A percentile compares a stretch with the other conserved stretches of the same genome.
Evolutionary conservation across 768 basidiomycete species (phyloP).

Genomic region (Russula brevipes): DNA sequence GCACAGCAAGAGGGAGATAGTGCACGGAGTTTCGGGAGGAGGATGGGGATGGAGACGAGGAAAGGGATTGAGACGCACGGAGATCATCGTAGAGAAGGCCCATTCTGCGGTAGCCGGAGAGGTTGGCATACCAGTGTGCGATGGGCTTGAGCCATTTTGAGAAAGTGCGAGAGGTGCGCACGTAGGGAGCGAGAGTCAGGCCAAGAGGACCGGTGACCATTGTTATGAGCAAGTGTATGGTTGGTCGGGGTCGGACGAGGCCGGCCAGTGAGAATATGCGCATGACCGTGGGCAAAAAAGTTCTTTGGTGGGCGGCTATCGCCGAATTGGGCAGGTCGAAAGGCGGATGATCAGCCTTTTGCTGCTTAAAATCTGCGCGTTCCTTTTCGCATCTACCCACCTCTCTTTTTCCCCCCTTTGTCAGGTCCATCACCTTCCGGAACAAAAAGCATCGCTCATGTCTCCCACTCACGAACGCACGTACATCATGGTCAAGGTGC

Average conservation of each 20-base stretch:
- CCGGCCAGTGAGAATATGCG: not conserved
- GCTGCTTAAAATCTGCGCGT: constrained; percentile 31
- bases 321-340: constrained; percentile 14
- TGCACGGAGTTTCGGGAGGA: constrained; percentile 10
- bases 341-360: constrained; percentile 21
- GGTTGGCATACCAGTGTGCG: constrained; percentile 75
- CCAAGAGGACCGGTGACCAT: constrained; percentile 60
- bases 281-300: constrained; percentile 1
- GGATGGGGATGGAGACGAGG: not conserved
- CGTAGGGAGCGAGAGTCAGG: constrained; percentile 67
- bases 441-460: constrained; percentile 41
- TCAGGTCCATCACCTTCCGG: constrained; percentile 18
- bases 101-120: constrained; percentile 77
- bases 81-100: constrained; percentile 96
- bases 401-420: constrained; percentile 30
- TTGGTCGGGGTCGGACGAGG: not conserved
- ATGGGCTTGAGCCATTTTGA: constrained; percentile 67
- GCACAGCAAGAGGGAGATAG: constrained; percentile 13
- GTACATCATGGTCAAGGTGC: constrained; percentile 99
- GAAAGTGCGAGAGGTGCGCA: constrained; percentile 65
- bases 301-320: constrained; percentile 15
- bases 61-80: constrained; percentile 47
- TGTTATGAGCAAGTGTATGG: not conserved
- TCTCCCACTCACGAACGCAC: constrained; percentile 72
- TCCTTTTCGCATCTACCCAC: constrained; percentile 25